These are phyloP conservation scores for Leccinum pallidistipes DNA, from an alignment of 1,284 basidiomycete species.

Conservation along the genomic window DNA sequence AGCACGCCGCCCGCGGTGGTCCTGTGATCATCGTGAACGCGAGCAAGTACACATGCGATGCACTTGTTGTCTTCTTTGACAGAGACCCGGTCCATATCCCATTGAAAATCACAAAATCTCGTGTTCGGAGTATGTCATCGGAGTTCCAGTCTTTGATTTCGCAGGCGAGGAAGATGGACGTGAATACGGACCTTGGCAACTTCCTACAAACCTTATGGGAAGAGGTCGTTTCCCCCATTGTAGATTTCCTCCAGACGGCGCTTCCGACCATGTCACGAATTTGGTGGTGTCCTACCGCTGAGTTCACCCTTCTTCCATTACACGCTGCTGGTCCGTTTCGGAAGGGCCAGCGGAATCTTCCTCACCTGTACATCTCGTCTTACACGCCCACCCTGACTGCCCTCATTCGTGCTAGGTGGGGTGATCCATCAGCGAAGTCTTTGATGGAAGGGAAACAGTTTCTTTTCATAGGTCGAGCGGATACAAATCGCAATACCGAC, in stretches of 20 bases:
- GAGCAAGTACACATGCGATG: not conserved
- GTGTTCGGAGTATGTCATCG: not conserved
- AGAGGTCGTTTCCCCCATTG: not conserved
- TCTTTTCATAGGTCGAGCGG: not conserved
- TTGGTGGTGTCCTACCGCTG: not conserved
- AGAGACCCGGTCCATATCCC: not conserved
- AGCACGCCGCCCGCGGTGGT: not conserved
- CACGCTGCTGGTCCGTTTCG: not conserved
- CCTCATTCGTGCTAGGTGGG: not conserved
- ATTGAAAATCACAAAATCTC: not conserved
- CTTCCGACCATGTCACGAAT: not conserved
- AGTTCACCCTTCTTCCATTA: not conserved
- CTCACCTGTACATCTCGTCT: not conserved
- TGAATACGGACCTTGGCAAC: not conserved
- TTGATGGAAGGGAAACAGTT: not conserved
- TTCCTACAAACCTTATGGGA: not conserved
- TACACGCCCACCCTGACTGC: not conserved
- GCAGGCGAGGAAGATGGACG: not conserved
- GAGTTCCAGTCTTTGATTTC: not conserved
- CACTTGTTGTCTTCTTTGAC: not conserved
- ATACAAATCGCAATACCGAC: not conserved
- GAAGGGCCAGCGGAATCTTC: not conserved
- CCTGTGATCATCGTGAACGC: not conserved
- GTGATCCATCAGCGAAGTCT: not conserved
- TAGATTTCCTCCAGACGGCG: not conserved